Evolutionary conservation across 768 basidiomycete species (phyloP), one percentile per base, ranked within the genome.

Genomic region (Hirschioporus abietinus): DNA sequence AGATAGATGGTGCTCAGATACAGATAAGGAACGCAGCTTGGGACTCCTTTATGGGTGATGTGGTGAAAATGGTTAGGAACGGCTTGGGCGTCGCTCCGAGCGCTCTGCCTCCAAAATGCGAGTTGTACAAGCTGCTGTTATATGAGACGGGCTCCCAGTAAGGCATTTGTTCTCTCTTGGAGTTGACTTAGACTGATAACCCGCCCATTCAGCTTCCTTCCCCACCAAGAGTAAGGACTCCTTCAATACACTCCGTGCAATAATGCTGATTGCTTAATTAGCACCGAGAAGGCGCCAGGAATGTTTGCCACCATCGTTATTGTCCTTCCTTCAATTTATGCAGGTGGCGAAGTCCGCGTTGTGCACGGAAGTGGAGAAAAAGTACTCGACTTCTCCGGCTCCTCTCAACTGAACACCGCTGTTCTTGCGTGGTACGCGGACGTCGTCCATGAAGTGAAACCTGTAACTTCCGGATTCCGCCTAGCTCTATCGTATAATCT

Each of bases 261-360:
- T 5, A 26, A 26, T 20, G 30, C 27, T 67, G 36, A 59, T 35
- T 1, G 34, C 30, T 42, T 27, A 10, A 58, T 26, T 60, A 84
- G 83, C 65, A 83, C 82, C 1, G 81, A 81, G 64, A 83, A 83
- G 70, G 74, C 75, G 0, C 67, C 77, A 30, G 82, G 80, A 1
- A 84, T 83, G 81, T 84, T 86, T 67, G 84, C 84, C 10, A 83
- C 84, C 0, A 72, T 84, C 25, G 74, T 84, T 60, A 72, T 86
- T 27, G 69, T 83, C 7, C 76, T 85, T 1, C 83, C 83, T 4
- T 84, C 84, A 0, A 68, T 63, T 7, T 84, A 81, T 68, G 75
- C 75, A 0, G 84, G 84, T 7, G 85, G 84, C 5, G 72, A 80
- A 64, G 78, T 82, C 4, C 78, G 78, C 63, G 72, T 84, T 5